Evolutionary conservation across 2,329 filamentous ascomycete species (phyloP).

Genomic region (Sporothrix sp.): DNA sequence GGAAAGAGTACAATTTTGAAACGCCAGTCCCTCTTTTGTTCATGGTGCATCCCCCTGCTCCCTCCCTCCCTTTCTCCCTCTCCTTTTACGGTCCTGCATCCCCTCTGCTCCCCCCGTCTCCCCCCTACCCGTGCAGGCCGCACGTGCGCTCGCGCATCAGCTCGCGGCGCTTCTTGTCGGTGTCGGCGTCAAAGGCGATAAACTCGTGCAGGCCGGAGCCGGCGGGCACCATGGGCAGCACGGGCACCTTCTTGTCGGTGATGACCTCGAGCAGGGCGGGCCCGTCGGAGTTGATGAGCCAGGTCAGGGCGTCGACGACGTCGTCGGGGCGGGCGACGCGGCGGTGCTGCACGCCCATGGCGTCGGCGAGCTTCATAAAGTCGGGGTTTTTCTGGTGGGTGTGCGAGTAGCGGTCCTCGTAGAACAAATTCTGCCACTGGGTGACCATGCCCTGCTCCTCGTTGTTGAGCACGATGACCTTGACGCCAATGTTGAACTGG

Average conservation of each 20-base stretch:
- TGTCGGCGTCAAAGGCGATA: constrained; percentile 65
- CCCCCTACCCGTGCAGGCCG: constrained; percentile 7
- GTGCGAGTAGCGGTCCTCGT: constrained; percentile 84
- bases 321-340: constrained; percentile 66
- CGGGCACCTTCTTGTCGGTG: constrained; percentile 83
- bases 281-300: constrained; percentile 84
- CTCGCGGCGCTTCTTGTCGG: constrained; percentile 12
- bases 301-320: constrained; percentile 66
- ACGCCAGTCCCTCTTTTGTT: too few species aligned
- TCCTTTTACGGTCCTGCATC: background rate
- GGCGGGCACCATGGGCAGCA: constrained; percentile 93
- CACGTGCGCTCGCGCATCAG: constrained; percentile 10
- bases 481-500: constrained; percentile 94
- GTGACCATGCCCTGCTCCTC: constrained; percentile 98
- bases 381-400: constrained; percentile 94
- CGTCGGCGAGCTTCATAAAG: constrained; percentile 85
- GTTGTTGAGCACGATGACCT: constrained; percentile 92
- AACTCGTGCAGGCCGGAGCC: constrained; percentile 88
- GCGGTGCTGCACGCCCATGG: constrained; percentile 76
- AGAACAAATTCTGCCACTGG: constrained; percentile 97
- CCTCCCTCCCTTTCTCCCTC: background rate
- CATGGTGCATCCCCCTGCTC: too few species aligned
- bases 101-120: background rate
- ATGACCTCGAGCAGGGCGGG: constrained; percentile 87
- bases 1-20: too few species aligned